Conservation (phyloP, 345 rosid genomes). For the Hibiscus trionum region DNA sequence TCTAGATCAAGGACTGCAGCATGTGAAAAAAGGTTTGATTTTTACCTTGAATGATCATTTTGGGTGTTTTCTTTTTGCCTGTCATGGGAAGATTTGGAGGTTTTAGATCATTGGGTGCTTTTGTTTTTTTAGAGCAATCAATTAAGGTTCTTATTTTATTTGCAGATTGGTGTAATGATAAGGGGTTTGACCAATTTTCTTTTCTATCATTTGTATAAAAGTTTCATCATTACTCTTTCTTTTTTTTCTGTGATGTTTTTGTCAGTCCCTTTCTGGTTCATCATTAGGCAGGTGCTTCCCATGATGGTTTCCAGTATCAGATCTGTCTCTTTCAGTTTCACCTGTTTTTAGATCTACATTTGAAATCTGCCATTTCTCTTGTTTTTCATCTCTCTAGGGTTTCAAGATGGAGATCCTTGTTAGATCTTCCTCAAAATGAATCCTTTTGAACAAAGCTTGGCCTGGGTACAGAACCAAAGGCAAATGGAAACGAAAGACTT, state of each 20-base stretch:
- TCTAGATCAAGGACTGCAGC: neutral
- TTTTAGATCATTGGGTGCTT: constrained; percentile 9
- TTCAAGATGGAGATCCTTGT: constrained; percentile 9
- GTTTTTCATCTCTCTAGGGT: constrained; percentile 20
- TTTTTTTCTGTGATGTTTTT: constrained; percentile 21
- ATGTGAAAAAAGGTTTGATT: constrained; percentile 26
- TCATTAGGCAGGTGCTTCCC: constrained; percentile 23
- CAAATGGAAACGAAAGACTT: constrained; percentile 9
- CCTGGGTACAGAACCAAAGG: neutral
- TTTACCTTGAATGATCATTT: neutral
- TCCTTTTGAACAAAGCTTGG: constrained; percentile 3
- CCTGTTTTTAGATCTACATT: constrained; percentile 30
- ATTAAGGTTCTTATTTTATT: constrained; percentile 6
- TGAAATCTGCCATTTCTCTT: constrained; percentile 12
- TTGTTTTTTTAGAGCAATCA: constrained; percentile 14
- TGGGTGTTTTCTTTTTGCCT: neutral
- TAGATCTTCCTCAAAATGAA: constrained; percentile 4
- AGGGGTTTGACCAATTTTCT: constrained; percentile 32
- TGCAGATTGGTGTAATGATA: constrained; percentile 72
- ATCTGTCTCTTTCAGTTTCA: constrained; percentile 45
- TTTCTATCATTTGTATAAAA: constrained; percentile 19
- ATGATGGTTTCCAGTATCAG: constrained; percentile 36
- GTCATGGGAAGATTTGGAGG: neutral
- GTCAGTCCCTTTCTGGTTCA: constrained; percentile 24
- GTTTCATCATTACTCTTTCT: constrained; percentile 41